Evolutionary conservation across 2,329 filamentous ascomycete species (phyloP), one percentile per base, ranked within the genome.

Genomic region (Colletotrichum filicis): DNA sequence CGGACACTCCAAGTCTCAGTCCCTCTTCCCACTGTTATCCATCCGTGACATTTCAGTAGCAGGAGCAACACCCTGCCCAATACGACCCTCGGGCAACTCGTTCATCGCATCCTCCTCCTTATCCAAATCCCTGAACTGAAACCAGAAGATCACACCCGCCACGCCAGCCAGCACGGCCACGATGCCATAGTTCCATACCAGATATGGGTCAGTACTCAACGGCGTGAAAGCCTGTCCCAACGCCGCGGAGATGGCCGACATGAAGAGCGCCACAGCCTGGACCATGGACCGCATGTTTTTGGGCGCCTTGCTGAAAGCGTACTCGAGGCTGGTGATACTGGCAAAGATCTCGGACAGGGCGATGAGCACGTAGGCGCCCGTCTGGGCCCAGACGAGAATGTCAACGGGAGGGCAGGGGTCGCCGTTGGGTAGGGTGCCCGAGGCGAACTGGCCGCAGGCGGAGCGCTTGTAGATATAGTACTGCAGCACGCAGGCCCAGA

Each of bases 211-310:
- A 7, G 78, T 78, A 35, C 83, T 79, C 22, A 86, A 80, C 30
- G 79, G 77, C 22, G 80, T 79, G 30, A 85, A 80, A 11, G 84
- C 92, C 82, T 94, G 91, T 0, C 91, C 91, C 28, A 95, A 84
- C 52, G 92, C 92, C 53, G 91, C 86, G 7, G 91, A 90, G 78
- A 95, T 89, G 60, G 92, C 92, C 49, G 88, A 90, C 84, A 90
- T 92, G 83, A 94, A 92, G 64, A 94, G 88, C 61, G 89, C 89
- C 66, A 94, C 86, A 11, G 90, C 89, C 76, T 88, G 87, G n/a
- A 95, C 91, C 68, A 94, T 87, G 30, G 91, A 92, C 6, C 92
- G 88, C 93, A 95, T 95, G 83, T 94, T 94, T 79, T 87, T 88
- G 9, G 93, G 93, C 0, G 92, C 92, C 81, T 94, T 94, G 78